A percentile compares a stretch with the other conserved stretches of the same genome.
phyloP scores from a whole-genome alignment of 192 early-diverging fungal genomes.

The Backusella luteola region DNA sequence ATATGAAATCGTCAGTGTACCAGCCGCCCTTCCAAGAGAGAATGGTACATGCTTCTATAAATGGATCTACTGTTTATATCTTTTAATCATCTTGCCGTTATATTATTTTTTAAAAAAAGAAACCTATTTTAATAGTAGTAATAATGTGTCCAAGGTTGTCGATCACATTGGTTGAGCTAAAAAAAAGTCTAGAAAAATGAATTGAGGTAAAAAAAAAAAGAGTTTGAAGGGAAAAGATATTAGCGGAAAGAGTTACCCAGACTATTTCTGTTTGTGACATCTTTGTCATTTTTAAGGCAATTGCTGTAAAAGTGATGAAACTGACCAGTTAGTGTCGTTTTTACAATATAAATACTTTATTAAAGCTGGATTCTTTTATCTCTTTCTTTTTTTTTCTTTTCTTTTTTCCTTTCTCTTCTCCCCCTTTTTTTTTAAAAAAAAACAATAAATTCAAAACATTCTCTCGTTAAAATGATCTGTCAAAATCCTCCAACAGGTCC shows the following conservation, averaged over 20 bases:
- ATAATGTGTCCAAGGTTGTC: neutral
- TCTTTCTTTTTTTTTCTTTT: neutral
- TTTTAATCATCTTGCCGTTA: neutral
- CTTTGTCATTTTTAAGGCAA: neutral
- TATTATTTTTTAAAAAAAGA: neutral
- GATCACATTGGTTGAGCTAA: neutral
- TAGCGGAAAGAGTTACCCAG: neutral
- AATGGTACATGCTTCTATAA: neutral
- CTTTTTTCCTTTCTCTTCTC: neutral
- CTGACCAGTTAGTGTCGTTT: neutral
- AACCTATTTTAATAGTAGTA: neutral
- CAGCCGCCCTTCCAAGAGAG: neutral
- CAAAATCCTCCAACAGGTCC: neutral
- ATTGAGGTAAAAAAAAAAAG: neutral
- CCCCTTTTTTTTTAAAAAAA: neutral
- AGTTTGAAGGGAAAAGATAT: neutral
- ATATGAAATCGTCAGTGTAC: neutral
- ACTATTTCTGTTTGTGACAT: constrained; percentile 4
- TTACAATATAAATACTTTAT: neutral
- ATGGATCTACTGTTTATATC: neutral
- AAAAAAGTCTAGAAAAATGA: neutral
- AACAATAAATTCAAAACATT: neutral
- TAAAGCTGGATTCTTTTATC: neutral
- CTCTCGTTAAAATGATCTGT: neutral
- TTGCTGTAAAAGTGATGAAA: neutral